Conservation (phyloP, 768 basidiomycete species). For the Lentinula guzmanii region DNA sequence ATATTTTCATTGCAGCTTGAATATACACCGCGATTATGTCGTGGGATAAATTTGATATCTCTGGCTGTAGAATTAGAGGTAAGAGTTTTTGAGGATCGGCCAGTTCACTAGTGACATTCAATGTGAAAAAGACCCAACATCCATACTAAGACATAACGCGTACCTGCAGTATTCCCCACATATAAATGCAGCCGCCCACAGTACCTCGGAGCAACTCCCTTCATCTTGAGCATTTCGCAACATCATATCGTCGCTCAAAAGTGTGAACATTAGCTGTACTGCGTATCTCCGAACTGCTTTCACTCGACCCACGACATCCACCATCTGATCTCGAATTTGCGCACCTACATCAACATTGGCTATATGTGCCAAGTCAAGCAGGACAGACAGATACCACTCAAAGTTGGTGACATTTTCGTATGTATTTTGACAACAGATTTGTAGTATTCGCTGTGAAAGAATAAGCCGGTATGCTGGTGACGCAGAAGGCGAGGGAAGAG, state of each 20-base stretch:
- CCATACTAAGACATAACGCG: slow-evolving; percentile 19
- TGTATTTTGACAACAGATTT: slow-evolving; percentile 77
- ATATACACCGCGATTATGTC: slow-evolving; percentile 76
- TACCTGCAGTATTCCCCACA: slow-evolving; percentile 93
- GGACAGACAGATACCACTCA: slow-evolving; percentile 95
- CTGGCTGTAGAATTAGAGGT: slow-evolving; percentile 59
- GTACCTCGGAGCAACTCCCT: slow-evolving; percentile 74
- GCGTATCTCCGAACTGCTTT: slow-evolving; percentile 69
- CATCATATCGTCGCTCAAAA: slow-evolving; percentile 76
- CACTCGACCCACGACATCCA: slow-evolving; percentile 85
- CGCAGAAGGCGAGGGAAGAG: slow-evolving; percentile 49
- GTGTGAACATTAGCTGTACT: slow-evolving; percentile 75
- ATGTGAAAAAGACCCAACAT: background rate
- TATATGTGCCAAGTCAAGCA: slow-evolving; percentile 87
- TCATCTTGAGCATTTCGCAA: slow-evolving; percentile 60
- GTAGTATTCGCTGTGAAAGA: slow-evolving; percentile 76
- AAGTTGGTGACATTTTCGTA: slow-evolving; percentile 90
- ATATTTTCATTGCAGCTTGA: slow-evolving; percentile 80
- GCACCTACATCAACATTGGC: slow-evolving; percentile 74
- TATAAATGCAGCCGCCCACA: slow-evolving; percentile 96
- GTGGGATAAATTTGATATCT: slow-evolving; percentile 48
- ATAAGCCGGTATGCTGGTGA: slow-evolving; percentile 83
- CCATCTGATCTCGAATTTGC: slow-evolving; percentile 76
- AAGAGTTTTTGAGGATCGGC: slow-evolving; percentile 70
- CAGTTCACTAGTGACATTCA: slow-evolving; percentile 51